Percentiles rank a stretch among this genome's conserved stretches.
These are phyloP conservation scores for Rhododendron molle DNA, from an alignment of 148 eudicot genomes.

Conservation along the genomic window DNA sequence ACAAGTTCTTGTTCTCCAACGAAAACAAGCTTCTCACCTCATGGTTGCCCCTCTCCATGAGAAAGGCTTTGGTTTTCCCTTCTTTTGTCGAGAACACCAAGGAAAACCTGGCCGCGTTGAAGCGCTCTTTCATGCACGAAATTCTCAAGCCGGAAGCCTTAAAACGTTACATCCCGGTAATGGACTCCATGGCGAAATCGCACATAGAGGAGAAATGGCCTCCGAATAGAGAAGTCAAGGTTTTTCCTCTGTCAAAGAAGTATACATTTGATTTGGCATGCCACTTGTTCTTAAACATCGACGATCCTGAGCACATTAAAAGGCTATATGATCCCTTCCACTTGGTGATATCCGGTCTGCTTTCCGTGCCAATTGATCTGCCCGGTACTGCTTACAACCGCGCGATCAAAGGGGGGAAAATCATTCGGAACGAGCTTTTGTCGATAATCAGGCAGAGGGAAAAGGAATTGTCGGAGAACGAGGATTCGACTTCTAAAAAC, in stretches of 20 bases:
- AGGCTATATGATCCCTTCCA: constrained; percentile 15
- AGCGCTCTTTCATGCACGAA: constrained; percentile 1
- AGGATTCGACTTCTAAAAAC: background rate
- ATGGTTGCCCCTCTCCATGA: background rate
- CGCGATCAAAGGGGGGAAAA: constrained; percentile 21
- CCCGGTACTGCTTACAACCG: constrained; percentile 20
- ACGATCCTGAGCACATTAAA: background rate
- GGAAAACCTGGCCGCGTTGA: background rate
- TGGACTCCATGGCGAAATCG: constrained; percentile 10
- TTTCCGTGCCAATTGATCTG: constrained; percentile 19
- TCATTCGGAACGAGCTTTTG: constrained; percentile 15
- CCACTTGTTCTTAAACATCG: constrained; percentile 8
- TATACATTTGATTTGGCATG: constrained; percentile 25
- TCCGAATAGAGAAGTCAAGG: constrained; percentile 10
- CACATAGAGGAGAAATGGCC: constrained; percentile 11
- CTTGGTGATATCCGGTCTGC: constrained; percentile 13
- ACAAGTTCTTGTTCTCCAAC: background rate
- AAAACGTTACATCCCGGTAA: background rate
- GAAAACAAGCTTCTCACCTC: constrained; percentile 5
- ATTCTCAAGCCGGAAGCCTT: constrained; percentile 14
- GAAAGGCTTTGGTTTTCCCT: constrained; percentile 12
- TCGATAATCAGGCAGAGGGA: constrained; percentile 13
- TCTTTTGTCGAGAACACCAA: background rate
- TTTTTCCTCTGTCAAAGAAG: constrained; percentile 17
- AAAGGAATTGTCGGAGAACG: background rate